These are phyloP conservation scores for Karstenula rhodostoma DNA, from an alignment of 2,329 filamentous ascomycete genomes.

Conservation along the genomic window DNA sequence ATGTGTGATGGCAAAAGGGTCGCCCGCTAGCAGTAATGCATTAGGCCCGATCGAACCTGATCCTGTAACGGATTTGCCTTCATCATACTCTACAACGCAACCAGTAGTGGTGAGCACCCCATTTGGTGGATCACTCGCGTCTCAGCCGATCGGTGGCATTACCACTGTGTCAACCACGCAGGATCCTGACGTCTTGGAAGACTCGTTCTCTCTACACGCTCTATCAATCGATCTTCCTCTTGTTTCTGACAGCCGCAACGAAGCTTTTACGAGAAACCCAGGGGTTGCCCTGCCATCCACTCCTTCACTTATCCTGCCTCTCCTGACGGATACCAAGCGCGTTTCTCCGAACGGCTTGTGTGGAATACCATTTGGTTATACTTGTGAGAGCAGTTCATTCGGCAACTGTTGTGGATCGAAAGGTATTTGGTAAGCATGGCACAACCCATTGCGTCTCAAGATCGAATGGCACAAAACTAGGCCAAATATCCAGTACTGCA, in stretches of 20 bases:
- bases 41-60: not conserved
- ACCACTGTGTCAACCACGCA: not conserved
- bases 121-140: not conserved
- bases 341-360: slow-evolving; percentile 15
- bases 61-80: not conserved
- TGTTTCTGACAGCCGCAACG: not conserved
- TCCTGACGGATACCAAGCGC: not conserved
- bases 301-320: not conserved
- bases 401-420: slow-evolving; percentile 13
- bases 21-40: not conserved
- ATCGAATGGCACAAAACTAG: no score
- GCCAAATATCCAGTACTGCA: no score
- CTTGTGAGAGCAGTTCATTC: slow-evolving; percentile 11
- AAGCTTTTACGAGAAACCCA: not conserved
- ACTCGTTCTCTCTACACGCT: not conserved
- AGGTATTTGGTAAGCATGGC: slow-evolving; percentile 5
- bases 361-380: slow-evolving; percentile 8
- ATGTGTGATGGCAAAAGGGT: slow-evolving; percentile 12
- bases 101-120: not conserved
- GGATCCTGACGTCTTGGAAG: not conserved
- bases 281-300: not conserved
- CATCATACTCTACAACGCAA: not conserved
- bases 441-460: not conserved
- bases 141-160: not conserved
- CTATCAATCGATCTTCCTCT: not conserved